Evolutionary conservation across 2,329 filamentous ascomycete species (phyloP).

Genomic region (Cylindrodendrum hubeiense): DNA sequence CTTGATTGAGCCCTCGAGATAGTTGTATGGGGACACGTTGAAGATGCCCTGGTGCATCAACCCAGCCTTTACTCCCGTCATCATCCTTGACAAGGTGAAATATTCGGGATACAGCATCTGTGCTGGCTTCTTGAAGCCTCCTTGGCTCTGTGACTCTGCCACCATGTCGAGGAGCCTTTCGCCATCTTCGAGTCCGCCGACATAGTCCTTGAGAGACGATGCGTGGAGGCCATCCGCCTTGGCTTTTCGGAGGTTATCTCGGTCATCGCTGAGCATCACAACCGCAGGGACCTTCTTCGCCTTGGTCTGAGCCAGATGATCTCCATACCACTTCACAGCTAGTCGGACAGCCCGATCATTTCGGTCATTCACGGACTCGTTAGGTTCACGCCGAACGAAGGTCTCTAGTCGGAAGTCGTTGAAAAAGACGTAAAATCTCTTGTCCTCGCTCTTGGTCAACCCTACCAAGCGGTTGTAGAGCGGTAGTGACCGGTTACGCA

Average conservation of each 20-base stretch:
- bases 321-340: slow-evolving; percentile 90
- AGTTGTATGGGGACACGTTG: slow-evolving; percentile 98
- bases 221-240: slow-evolving; percentile 80
- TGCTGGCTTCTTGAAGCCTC: slow-evolving; percentile 70
- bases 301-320: slow-evolving; percentile 79
- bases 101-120: slow-evolving; percentile 91
- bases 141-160: slow-evolving; percentile 79
- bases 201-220: slow-evolving; percentile 79
- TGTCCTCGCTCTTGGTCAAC: slow-evolving; percentile 94
- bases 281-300: slow-evolving; percentile 76
- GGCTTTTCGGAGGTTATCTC: slow-evolving; percentile 86
- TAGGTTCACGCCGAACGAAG: slow-evolving; percentile 78
- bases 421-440: slow-evolving; percentile 98
- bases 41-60: slow-evolving; percentile 94
- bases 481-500: slow-evolving; percentile 92
- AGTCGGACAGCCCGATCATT: slow-evolving; percentile 92
- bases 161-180: slow-evolving; percentile 95
- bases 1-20: slow-evolving; percentile 91
- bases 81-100: slow-evolving; percentile 89
- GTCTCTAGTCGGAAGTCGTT: slow-evolving; percentile 98
- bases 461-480: slow-evolving; percentile 94
- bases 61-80: slow-evolving; percentile 91
- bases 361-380: slow-evolving; percentile 94
- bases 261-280: slow-evolving; percentile 95
- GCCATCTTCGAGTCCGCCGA: slow-evolving; percentile 84